Evolutionary conservation across 352 stramenopile species (phyloP), one percentile per base, ranked within the genome.

Genomic region (Phytopythium delawarense): DNA sequence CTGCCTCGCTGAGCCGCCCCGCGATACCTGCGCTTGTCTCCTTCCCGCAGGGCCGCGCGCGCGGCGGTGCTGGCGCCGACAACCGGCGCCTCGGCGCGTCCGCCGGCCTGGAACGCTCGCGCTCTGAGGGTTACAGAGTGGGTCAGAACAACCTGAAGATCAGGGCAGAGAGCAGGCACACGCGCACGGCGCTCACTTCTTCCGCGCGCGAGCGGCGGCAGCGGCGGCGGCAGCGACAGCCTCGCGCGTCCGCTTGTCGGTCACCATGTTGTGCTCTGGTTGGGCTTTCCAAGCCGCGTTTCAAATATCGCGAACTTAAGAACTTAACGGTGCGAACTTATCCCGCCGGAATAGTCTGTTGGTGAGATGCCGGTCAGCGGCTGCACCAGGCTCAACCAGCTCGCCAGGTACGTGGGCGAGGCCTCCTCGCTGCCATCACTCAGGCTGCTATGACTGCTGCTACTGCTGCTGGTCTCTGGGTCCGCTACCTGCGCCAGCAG

Each of bases 331-430:
- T n/a, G n/a, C n/a, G n/a, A n/a, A n/a, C n/a, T n/a, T n/a, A n/a
- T n/a, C n/a, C n/a, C n/a, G n/a, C n/a, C n/a, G n/a, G n/a, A n/a
- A 39, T 87, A 87, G 15, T 76, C 65, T 9, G 67, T 18, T 15
- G 79, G 79, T 1, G 75, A 71, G 34, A 92, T 81, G 54, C 62
- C 49, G 30, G 82, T 91, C 54, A 90, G 44, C 20, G 81, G 78
- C 58, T 84, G 76, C 57, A 94, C 81, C 48, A 94, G 81, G 51
- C 81, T 91, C 34, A 94, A 70, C 85, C 85, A 94, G 20, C 78
- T 78, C 39, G 81, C 57, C 39, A 94, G 75, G 54, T 89, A 90
- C 7, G 40, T 53, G 9, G 78, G 64, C 2, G n/a, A 18, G 1
- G 2, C 20, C 28, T 11, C 30, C 59, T 57, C 21, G 20, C 7